A percentile compares a stretch with the other conserved stretches of the same genome.
These are phyloP conservation scores for Gyromitra esculenta DNA, from an alignment of 2,329 filamentous ascomycete species.

Conservation along the genomic window DNA sequence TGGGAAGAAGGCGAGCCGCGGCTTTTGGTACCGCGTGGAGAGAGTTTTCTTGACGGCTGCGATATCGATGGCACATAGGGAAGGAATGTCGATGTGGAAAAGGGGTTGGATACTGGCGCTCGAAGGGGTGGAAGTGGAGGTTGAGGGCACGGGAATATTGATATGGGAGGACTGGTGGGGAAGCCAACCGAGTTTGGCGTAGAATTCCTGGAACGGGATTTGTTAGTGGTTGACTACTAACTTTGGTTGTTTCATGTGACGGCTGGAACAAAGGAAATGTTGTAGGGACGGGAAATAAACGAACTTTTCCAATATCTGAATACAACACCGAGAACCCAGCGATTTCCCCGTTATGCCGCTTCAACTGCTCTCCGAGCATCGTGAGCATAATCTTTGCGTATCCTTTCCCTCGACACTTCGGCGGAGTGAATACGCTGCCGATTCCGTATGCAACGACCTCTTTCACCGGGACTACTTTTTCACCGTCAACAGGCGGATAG, in stretches of 20 bases:
- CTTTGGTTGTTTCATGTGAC: neutral
- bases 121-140: neutral
- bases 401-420: constrained; percentile 48
- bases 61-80: constrained; percentile 49
- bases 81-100: constrained; percentile 39
- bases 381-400: constrained; percentile 52
- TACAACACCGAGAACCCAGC: constrained; percentile 53
- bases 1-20: constrained; percentile 49
- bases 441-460: constrained; percentile 66
- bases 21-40: constrained; percentile 25
- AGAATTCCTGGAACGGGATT: constrained; percentile 42
- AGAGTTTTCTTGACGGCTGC: constrained; percentile 14
- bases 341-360: constrained; percentile 24
- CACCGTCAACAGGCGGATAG: constrained; percentile 59
- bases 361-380: constrained; percentile 46
- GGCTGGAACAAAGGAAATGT: constrained; percentile 2
- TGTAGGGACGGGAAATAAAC: constrained; percentile 9
- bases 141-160: constrained; percentile 39
- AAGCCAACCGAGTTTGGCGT: constrained; percentile 53
- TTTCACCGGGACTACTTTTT: constrained; percentile 59
- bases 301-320: constrained; percentile 56
- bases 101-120: constrained; percentile 23
- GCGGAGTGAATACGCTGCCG: constrained; percentile 54
- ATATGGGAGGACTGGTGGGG: constrained; percentile 53
- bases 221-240: neutral